phyloP scores from a whole-genome alignment of 176 grass and related monocot genomes.

The Secale cereale region DNA sequence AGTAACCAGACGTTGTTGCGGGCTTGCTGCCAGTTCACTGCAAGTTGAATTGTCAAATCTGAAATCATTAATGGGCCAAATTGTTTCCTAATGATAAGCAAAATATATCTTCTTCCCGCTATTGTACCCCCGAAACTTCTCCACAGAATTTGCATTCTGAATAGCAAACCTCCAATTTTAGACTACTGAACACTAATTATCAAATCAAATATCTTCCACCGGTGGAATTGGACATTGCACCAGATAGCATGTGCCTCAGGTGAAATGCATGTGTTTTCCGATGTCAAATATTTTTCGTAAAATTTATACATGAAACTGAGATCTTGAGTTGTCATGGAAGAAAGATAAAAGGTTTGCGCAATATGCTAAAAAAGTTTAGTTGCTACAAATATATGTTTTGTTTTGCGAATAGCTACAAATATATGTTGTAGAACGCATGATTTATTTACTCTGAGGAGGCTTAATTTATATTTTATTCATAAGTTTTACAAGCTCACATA shows the following conservation, averaged over 20 bases:
- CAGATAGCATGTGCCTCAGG: not conserved
- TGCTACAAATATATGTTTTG: too few relatives aligned
- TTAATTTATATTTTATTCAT: not conserved
- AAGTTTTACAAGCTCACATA: not conserved
- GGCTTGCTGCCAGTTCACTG: not conserved
- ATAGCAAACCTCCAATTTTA: not conserved
- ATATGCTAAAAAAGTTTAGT: not conserved
- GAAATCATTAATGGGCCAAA: not conserved
- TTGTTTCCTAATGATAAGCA: not conserved
- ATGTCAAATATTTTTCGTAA: not conserved
- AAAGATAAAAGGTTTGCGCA: not conserved
- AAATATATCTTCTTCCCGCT: not conserved
- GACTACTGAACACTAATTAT: not conserved
- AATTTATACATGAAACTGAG: not conserved
- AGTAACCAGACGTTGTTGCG: not conserved
- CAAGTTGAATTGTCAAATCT: not conserved
- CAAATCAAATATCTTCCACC: not conserved
- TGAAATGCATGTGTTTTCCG: not conserved
- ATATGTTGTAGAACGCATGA: not conserved
- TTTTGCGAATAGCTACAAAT: not conserved
- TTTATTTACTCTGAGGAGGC: not conserved
- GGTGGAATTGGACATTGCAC: not conserved
- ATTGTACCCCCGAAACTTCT: not conserved
- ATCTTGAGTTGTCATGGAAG: not conserved
- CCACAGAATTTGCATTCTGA: not conserved